phyloP scores from a whole-genome alignment of 1,284 basidiomycete species.

The Irpex sp. region DNA sequence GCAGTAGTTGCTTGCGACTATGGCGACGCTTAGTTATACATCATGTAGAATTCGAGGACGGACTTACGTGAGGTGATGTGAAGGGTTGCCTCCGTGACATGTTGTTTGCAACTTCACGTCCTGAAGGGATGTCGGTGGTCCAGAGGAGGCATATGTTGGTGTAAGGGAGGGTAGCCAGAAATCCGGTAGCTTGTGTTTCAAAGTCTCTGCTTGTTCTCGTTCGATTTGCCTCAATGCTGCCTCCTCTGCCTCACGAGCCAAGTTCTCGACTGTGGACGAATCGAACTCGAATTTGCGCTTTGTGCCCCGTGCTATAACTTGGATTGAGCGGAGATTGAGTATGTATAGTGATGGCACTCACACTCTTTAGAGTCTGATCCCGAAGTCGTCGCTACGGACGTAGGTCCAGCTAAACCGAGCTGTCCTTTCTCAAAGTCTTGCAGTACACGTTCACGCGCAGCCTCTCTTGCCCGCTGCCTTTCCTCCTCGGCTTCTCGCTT shows the following conservation, averaged over 20 bases:
- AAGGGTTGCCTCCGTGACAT: constrained; percentile 73
- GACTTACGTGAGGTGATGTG: constrained; percentile 72
- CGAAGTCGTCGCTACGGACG: constrained; percentile 31
- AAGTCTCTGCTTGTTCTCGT: constrained; percentile 77
- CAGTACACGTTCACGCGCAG: constrained; percentile 82
- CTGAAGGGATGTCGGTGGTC: constrained; percentile 61
- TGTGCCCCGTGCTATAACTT: constrained; percentile 44
- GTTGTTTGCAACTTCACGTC: constrained; percentile 85
- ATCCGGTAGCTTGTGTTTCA: constrained; percentile 86
- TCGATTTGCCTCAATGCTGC: constrained; percentile 79
- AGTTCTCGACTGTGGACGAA: constrained; percentile 60
- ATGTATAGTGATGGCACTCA: constrained; percentile 21
- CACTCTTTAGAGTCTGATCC: constrained; percentile 31
- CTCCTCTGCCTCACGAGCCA: constrained; percentile 80
- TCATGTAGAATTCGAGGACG: not conserved
- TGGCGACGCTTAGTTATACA: not conserved
- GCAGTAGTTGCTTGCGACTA: constrained; percentile 75
- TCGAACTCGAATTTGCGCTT: constrained; percentile 83
- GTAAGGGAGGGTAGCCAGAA: constrained; percentile 93
- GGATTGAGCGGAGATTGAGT: not conserved
- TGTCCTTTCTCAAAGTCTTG: constrained; percentile 85
- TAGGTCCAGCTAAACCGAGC: constrained; percentile 47
- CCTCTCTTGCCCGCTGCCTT: constrained; percentile 56
- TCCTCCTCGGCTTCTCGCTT: constrained; percentile 77
- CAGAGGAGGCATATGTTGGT: constrained; percentile 67